Base-by-base conservation (phyloP, 139 green algal genomes). In the Micractinium conductrix region DNA sequence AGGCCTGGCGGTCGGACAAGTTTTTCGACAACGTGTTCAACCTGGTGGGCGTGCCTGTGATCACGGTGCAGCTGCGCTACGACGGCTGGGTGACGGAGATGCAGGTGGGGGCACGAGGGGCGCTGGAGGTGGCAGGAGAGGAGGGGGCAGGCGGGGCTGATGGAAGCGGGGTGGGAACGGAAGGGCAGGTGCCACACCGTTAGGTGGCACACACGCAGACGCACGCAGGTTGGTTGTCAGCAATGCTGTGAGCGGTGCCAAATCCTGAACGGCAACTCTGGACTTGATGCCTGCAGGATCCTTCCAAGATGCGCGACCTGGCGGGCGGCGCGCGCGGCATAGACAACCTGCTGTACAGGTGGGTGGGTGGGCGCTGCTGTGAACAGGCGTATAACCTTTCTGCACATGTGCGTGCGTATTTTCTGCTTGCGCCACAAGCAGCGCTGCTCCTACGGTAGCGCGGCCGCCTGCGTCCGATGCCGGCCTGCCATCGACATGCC, bases 81-180 rank as follows among this genome's bases (percentile, higher is more conserved):
- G 89, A 98, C 76, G 96, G 96, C 50, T 99, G 96, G 96, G 95
- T 99, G 30, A 99, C 96, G 0, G 96, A 99, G 89, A 90, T 99
- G 88, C 87, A 90, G 82, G 83, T 92, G 63, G 30, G 79, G n/a
- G n/a, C n/a, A n/a, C n/a, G n/a, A n/a, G n/a, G n/a, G n/a, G n/a
- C n/a, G n/a, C n/a, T n/a, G n/a, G n/a, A n/a, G n/a, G n/a, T n/a
- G n/a, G n/a, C n/a, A n/a, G n/a, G n/a, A n/a, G n/a, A n/a, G n/a
- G n/a, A n/a, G n/a, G n/a, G n/a, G n/a, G n/a, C n/a, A n/a, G n/a
- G n/a, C n/a, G n/a, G n/a, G n/a, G n/a, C n/a, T n/a, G n/a, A n/a
- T n/a, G n/a, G n/a, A n/a, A n/a, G 35, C 24, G 79, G 86, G 38
- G 85, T 81, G 37, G 85, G 91, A 79, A 75, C 92, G 60, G 44